These are phyloP conservation scores for Podaxis pistillaris DNA, from an alignment of 768 basidiomycete genomes.

Conservation along the genomic window DNA sequence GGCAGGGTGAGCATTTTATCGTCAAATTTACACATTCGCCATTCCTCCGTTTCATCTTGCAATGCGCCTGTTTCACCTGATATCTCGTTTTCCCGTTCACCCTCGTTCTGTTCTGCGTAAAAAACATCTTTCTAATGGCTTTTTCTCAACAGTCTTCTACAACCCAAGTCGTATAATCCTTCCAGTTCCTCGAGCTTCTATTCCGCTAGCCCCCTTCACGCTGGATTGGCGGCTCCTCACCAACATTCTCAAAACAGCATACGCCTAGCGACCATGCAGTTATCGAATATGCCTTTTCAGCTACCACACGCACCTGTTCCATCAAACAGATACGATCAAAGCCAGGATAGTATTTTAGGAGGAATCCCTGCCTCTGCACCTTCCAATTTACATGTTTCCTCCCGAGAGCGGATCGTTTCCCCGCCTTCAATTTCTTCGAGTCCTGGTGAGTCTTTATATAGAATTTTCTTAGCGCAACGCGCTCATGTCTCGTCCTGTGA, in stretches of 20 bases:
- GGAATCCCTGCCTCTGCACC: constrained; percentile 11
- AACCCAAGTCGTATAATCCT: constrained; percentile 49
- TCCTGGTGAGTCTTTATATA: constrained; percentile 1
- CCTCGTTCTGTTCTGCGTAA: constrained; percentile 7
- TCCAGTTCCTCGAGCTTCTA: constrained; percentile 22
- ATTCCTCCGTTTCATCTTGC: constrained; percentile 18
- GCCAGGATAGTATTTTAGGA: not conserved
- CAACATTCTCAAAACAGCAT: constrained; percentile 65
- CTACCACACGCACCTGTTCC: constrained; percentile 13
- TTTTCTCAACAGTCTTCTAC: constrained; percentile 45
- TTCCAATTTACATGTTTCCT: constrained; percentile 2
- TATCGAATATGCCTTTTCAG: constrained; percentile 53
- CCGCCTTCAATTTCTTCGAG: not conserved
- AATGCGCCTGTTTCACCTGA: constrained; percentile 14
- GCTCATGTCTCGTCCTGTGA: not conserved
- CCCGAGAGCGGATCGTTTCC: constrained; percentile 3
- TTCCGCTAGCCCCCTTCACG: constrained; percentile 6
- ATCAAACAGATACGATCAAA: not conserved
- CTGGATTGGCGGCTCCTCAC: constrained; percentile 14
- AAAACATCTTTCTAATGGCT: constrained; percentile 13
- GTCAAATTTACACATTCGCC: constrained; percentile 7
- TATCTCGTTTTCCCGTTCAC: constrained; percentile 10
- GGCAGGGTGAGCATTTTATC: constrained; percentile 44
- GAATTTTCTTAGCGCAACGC: not conserved
- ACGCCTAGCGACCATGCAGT: constrained; percentile 61